These are phyloP conservation scores for carrot (Daucus carota) DNA, from an alignment of 129 eudicot species.

Conservation along the genomic window DNA sequence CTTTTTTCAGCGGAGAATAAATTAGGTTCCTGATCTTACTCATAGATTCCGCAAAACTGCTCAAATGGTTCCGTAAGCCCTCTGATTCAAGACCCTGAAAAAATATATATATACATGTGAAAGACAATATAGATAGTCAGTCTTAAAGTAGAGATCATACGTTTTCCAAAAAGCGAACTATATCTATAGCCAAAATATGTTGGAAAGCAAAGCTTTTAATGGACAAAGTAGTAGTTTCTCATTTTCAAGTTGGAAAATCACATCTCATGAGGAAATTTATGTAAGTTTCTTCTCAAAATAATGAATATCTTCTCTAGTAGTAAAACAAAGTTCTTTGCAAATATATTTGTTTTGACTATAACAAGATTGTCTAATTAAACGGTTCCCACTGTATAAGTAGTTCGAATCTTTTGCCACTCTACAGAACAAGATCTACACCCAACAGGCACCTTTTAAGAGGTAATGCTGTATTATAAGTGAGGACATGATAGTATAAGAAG, in stretches of 20 bases:
- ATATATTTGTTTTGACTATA: not conserved
- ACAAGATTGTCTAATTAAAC: not conserved
- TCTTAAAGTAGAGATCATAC: not conserved
- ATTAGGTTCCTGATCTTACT: conserved; percentile 55
- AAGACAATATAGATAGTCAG: not conserved
- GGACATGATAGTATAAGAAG: not conserved
- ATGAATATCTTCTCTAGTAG: not conserved
- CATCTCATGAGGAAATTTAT: not conserved
- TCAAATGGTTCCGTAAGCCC: conserved; percentile 43
- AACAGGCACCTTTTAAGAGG: not conserved
- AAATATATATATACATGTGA: not conserved
- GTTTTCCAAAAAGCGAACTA: not conserved
- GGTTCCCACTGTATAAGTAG: not conserved
- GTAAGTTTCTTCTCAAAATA: not conserved
- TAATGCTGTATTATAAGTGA: not conserved
- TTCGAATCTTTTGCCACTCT: not conserved
- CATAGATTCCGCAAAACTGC: conserved; percentile 40
- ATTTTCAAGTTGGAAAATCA: not conserved
- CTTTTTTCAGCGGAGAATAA: conserved; percentile 36
- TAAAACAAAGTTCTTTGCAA: not conserved
- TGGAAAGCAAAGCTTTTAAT: not conserved
- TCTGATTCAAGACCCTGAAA: conserved; percentile 62
- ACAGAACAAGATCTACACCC: not conserved
- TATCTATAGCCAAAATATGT: not conserved
- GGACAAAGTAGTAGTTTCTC: not conserved